Percentiles rank a stretch among this genome's conserved stretches.
These are phyloP conservation scores for Coemansia sp. DNA, from an alignment of 371 early-diverging fungal species.

Conservation along the genomic window DNA sequence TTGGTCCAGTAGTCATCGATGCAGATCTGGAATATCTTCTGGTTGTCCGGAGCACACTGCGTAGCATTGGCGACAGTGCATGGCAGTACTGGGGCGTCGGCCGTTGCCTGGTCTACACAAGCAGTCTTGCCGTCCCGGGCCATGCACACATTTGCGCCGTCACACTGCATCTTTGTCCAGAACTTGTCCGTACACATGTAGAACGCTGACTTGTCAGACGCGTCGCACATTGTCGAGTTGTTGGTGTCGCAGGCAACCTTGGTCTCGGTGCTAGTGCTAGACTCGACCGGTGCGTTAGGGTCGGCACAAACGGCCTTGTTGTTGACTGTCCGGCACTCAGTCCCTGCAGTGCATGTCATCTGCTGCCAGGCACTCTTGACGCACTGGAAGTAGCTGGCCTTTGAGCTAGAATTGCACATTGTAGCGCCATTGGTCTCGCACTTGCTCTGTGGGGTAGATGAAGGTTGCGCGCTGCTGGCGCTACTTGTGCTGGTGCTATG, in stretches of 20 bases:
- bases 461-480: neutral
- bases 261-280: neutral
- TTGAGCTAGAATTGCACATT: slow-evolving; percentile 27
- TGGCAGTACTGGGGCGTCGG: slow-evolving; percentile 29
- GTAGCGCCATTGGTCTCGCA: slow-evolving; percentile 26
- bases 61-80: slow-evolving; percentile 26
- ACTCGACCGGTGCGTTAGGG: slow-evolving; percentile 21
- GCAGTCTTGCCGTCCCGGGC: slow-evolving; percentile 22
- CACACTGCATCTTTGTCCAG: slow-evolving; percentile 47
- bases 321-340: slow-evolving; percentile 28
- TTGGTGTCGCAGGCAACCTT: slow-evolving; percentile 17
- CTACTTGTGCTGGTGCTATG: neutral
- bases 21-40: slow-evolving; percentile 31
- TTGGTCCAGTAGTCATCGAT: slow-evolving; percentile 42
- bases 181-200: slow-evolving; percentile 31
- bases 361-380: slow-evolving; percentile 30
- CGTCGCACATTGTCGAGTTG: slow-evolving; percentile 43
- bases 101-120: slow-evolving; percentile 30
- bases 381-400: slow-evolving; percentile 29
- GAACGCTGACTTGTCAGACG: slow-evolving; percentile 19
- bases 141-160: slow-evolving; percentile 42
- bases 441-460: neutral
- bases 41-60: slow-evolving; percentile 26
- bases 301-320: slow-evolving; percentile 39
- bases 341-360: slow-evolving; percentile 34